phyloP scores from a whole-genome alignment of 2,329 filamentous ascomycete genomes.

The Neoarthrinium moseri region DNA sequence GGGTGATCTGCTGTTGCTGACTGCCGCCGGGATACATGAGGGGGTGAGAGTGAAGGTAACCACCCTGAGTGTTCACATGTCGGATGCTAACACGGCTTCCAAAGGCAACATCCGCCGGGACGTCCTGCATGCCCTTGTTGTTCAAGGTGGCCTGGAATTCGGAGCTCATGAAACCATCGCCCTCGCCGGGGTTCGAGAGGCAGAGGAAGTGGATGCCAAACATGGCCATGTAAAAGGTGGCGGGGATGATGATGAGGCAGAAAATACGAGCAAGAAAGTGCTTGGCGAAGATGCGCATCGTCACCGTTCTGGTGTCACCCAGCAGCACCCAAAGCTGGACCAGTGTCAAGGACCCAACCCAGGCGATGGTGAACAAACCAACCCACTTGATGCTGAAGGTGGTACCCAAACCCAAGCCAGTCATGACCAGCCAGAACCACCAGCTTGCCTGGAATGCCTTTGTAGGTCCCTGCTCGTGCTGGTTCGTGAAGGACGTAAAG shows the following conservation, averaged over 20 bases:
- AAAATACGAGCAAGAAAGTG: conserved; percentile 90
- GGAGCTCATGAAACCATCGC: conserved; percentile 99
- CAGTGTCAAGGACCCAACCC: conserved; percentile 88
- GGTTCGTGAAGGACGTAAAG: conserved; percentile 92
- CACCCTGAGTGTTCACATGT: conserved; percentile 96
- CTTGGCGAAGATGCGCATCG: conserved; percentile 83
- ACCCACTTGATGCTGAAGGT: conserved; percentile 99
- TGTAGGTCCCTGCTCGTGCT: conserved; percentile 87
- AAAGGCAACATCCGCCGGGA: conserved; percentile 86
- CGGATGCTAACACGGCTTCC: conserved; percentile 84
- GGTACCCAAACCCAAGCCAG: conserved; percentile 82
- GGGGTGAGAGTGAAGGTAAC: conserved; percentile 93
- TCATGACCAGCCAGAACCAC: conserved; percentile 97
- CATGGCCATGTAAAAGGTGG: conserved; percentile 93
- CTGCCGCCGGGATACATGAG: conserved; percentile 98
- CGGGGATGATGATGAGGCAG: conserved; percentile 85
- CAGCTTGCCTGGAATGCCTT: conserved; percentile 86
- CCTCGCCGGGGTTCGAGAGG: conserved; percentile 91
- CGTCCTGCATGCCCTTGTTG: conserved; percentile 93
- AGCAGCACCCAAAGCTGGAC: conserved; percentile 94
- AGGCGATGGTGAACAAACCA: conserved; percentile 96
- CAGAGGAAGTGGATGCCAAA: conserved; percentile 96
- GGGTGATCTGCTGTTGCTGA: conserved; percentile 97
- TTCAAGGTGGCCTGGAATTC: conserved; percentile 98
- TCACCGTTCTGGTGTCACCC: conserved; percentile 83